phyloP scores from a whole-genome alignment of 768 basidiomycete species.

The Candolleomyces efflorescens region DNA sequence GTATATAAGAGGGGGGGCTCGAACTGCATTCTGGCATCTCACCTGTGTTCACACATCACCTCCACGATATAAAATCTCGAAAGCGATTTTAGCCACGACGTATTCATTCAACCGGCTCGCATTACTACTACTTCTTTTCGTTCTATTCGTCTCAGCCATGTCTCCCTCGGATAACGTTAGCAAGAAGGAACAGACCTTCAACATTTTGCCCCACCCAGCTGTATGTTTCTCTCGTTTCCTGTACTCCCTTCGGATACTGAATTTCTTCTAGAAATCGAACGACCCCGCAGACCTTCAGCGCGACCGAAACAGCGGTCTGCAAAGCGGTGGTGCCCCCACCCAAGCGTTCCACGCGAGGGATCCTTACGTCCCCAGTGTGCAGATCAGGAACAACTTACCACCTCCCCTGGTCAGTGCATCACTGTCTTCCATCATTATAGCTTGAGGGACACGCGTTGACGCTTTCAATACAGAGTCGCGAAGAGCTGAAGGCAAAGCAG shows the following conservation, averaged over 20 bases:
- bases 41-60: too few relatives aligned
- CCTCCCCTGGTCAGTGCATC: conserved; percentile 39
- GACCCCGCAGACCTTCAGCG: conserved; percentile 59
- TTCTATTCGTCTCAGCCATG: too few relatives aligned
- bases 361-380: conserved; percentile 44
- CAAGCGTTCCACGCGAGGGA: conserved; percentile 46
- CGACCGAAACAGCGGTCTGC: conserved; percentile 33
- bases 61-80: too few relatives aligned
- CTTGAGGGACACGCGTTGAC: background rate
- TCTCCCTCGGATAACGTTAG: too few relatives aligned
- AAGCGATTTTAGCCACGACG: too few relatives aligned
- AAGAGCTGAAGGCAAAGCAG: conserved; percentile 42
- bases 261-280: conserved; percentile 46
- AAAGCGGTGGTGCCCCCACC: conserved; percentile 30
- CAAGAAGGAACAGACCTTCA: conserved; percentile 22
- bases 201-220: conserved; percentile 60
- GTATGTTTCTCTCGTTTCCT: too few relatives aligned
- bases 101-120: too few relatives aligned
- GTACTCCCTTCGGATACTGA: background rate
- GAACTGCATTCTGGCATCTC: too few relatives aligned
- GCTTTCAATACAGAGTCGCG: conserved; percentile 36
- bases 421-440: background rate
- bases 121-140: too few relatives aligned
- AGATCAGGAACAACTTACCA: conserved; percentile 41
- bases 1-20: too few relatives aligned